Evolutionary conservation across 129 eudicot species (phyloP), one percentile per base, ranked within the genome.

Genomic region (Ambrosia trifida): DNA sequence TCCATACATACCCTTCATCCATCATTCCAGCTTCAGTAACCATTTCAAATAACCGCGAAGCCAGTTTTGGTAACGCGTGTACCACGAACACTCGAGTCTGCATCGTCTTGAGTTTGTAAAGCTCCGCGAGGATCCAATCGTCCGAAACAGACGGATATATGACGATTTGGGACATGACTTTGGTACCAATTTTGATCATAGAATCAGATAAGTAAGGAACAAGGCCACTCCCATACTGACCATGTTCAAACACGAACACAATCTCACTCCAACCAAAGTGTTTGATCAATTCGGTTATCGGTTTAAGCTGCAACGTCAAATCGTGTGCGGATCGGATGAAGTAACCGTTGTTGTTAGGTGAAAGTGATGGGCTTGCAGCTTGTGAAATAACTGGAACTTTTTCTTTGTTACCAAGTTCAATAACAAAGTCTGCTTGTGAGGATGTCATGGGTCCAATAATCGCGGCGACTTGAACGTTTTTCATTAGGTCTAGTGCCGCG

Each of bases 161-260:
- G 6, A 35, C 46, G 3, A 13, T 33, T 61, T 35, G 67, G 14
- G 3, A n/a, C 43, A 1, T 61, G 0, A 61, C 46, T 61, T 61
- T 61, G 46, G 46, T 61, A 61, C 67, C 67, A n/a, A 61, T 61
- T 0, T 13, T 7, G 13, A 31, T 7, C 67, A 61, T 61, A 6
- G 67, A 28, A 2, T 33, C 28, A 2, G 67, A 73, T 14, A 88
- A n/a, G 45, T 13, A 83, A 3, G 91, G 67, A 35, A 32, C 67
- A 2, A 61, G 6, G 3, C 67, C 67, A 33, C 67, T 62, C 8
- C 67, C 67, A n/a, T 62, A 35, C 46, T 62, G 46, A 62, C 47
- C 46, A 62, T 62, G 24, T 62, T 62, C 67, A 35, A 14, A 62
- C 1, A 62, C 14, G 33, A 62, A 33, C 46, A 62, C 67, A 5